These are phyloP conservation scores for Leccinum rimulosum DNA, from an alignment of 768 basidiomycete genomes.

Conservation along the genomic window DNA sequence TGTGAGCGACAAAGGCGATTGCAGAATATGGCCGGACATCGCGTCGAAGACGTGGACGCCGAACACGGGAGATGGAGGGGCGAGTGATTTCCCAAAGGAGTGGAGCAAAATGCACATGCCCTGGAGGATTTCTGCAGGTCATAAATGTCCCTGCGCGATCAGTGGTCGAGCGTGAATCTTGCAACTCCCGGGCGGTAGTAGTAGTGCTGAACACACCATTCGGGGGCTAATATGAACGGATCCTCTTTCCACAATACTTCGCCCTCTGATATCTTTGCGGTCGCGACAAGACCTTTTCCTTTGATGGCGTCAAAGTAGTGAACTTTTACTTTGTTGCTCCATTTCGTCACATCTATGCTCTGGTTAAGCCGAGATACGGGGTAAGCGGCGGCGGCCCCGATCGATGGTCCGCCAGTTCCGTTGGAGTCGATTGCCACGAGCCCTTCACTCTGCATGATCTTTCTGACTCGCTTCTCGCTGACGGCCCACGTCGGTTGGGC, in stretches of 20 bases:
- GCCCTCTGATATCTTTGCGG: conserved; percentile 60
- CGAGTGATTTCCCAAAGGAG: conserved; percentile 46
- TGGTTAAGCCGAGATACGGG: conserved; percentile 66
- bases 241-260: conserved; percentile 86
- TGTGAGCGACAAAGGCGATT: conserved; percentile 73
- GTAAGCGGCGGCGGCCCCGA: conserved; percentile 32
- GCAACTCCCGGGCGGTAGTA: no score
- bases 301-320: conserved; percentile 65
- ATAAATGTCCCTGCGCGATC: conserved; percentile 64
- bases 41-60: conserved; percentile 37
- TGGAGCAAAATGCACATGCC: conserved; percentile 76
- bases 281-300: conserved; percentile 83
- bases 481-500: conserved; percentile 69
- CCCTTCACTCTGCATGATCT: conserved; percentile 61
- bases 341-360: conserved; percentile 57
- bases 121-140: conserved; percentile 56
- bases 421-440: conserved; percentile 34
- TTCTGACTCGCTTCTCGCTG: conserved; percentile 80
- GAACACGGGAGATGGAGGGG: conserved; percentile 54
- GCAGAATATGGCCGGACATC: conserved; percentile 73
- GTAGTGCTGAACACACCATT: conserved; percentile 50
- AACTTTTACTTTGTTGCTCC: conserved; percentile 64
- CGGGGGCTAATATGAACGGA: conserved; percentile 77
- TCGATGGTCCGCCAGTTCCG: neutral
- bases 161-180: neutral